Evolutionary conservation across 2,329 filamentous ascomycete species (phyloP), one percentile per base, ranked within the genome.

Genomic region (Colletotrichum sp.): DNA sequence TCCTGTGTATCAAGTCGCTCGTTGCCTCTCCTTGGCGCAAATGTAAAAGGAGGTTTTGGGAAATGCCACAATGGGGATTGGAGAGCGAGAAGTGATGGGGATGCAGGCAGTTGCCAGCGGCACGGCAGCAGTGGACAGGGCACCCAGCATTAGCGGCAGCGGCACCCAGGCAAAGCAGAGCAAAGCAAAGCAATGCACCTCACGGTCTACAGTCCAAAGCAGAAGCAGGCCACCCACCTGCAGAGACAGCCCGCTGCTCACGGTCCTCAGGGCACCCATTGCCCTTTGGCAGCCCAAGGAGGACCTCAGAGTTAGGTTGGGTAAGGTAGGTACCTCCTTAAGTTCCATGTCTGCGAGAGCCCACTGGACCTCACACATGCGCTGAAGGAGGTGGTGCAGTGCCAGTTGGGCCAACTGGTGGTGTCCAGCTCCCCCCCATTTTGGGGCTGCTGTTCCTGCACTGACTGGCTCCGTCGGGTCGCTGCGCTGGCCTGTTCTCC

Each of bases 371-470:
- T 44, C 39, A 44, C 39, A n/a, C 18, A 44, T 44, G 39, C 39
- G 39, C 39, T 44, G 39, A 44, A 44, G 18, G 39, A 49, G 18
- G 63, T 30, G n/a, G 65, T 30, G n/a, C 66, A 36, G 44, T 26
- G 59, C 15, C 62, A 52, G 28, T 65, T 44, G 60, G 49, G 49
- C 70, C 49, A 49, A 21, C n/a, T 49, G 44, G 10, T 49, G 44
- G 44, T 21, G 44, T 49, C 44, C 44, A 49, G 62, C 8, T 66
- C 24, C 24, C 30, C 72, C 72, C 60, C 68, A 71, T 75, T 76
- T 76, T 52, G 75, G 60, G 71, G 66, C 52, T 65, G 71, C 67
- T 70, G 71, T 67, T 75, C 71, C 72, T 75, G 71, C 72, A 75
- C 75, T 75, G 75, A 66, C 71, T 71, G 65, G 73, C 73, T 65